Evolutionary conservation across 2,329 filamentous ascomycete species (phyloP).

Genomic region (Amphichorda felina): DNA sequence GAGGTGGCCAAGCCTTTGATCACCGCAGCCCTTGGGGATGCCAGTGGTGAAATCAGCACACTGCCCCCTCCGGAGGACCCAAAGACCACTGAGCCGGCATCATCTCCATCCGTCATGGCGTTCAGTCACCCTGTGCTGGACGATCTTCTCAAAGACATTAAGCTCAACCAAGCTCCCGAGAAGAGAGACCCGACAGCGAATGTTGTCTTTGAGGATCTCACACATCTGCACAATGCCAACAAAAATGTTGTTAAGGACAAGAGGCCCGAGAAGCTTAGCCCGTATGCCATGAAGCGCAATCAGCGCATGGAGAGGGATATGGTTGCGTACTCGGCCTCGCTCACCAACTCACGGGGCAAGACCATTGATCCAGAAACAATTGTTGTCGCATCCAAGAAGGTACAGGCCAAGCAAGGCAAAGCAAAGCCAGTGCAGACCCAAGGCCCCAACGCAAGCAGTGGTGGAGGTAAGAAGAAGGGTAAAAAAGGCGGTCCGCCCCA

Average conservation of each 20-base stretch:
- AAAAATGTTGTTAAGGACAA: constrained; percentile 30
- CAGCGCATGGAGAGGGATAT: constrained; percentile 59
- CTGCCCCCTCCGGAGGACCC: neutral
- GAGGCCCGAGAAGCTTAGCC: constrained; percentile 10
- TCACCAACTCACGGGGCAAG: constrained; percentile 53
- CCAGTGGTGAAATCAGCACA: neutral
- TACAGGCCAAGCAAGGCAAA: constrained; percentile 2
- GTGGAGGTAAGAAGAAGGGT: constrained; percentile 1
- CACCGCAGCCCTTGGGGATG: neutral
- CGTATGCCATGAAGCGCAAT: constrained; percentile 31
- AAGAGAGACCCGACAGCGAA: constrained; percentile 12
- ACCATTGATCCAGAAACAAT: constrained; percentile 53
- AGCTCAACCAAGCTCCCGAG: constrained; percentile 17
- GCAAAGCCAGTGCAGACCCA: neutral
- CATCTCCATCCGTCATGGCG: constrained; percentile 21
- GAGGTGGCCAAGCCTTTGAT: constrained; percentile 1
- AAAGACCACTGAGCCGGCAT: neutral
- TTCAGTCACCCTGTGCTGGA: constrained; percentile 36
- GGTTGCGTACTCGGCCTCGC: constrained; percentile 54
- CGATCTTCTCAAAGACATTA: constrained; percentile 28
- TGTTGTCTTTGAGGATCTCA: constrained; percentile 30
- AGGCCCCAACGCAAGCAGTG: constrained; percentile 5
- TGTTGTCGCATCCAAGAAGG: constrained; percentile 5
- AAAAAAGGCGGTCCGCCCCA: constrained; percentile 10
- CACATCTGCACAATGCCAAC: constrained; percentile 53